A percentile compares a stretch with the other conserved stretches of the same genome.
Evolutionary conservation across 1,139 yeast genomes (phyloP).

Genomic region (Debaryomyces udenii): DNA sequence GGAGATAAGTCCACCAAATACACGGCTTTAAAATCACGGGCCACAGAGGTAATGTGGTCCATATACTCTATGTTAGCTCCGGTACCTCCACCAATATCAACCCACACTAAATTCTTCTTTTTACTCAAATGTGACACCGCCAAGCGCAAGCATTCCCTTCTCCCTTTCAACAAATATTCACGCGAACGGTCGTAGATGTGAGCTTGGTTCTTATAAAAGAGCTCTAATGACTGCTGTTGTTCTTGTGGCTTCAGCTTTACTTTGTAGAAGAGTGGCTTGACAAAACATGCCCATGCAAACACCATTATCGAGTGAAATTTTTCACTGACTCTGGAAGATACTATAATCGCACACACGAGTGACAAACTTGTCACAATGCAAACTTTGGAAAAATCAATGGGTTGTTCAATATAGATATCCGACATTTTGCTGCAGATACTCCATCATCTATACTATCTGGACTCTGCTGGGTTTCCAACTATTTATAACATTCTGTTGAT

Average conservation of each 20-base stretch:
- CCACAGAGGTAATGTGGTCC: slow-evolving; percentile 56
- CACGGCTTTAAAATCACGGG: slow-evolving; percentile 60
- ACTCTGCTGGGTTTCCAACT: neutral
- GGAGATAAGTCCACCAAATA: slow-evolving; percentile 78
- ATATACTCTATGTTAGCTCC: slow-evolving; percentile 80
- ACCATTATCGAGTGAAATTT: slow-evolving; percentile 34
- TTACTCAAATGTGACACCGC: slow-evolving; percentile 58
- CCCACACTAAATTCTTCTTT: slow-evolving; percentile 63
- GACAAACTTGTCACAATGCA: slow-evolving; percentile 20
- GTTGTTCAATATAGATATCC: slow-evolving; percentile 10
- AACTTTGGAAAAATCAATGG: slow-evolving; percentile 8
- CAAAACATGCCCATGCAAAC: slow-evolving; percentile 61
- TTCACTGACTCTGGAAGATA: slow-evolving; percentile 26
- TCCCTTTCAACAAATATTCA: slow-evolving; percentile 64
- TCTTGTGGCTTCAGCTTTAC: slow-evolving; percentile 40
- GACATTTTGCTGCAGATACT: slow-evolving; percentile 3
- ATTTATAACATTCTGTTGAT: slow-evolving; percentile 4
- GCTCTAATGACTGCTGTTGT: slow-evolving; percentile 71
- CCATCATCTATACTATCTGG: neutral
- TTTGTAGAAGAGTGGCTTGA: slow-evolving; percentile 63
- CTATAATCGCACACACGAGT: slow-evolving; percentile 19
- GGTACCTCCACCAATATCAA: slow-evolving; percentile 86
- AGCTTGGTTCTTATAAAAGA: slow-evolving; percentile 76
- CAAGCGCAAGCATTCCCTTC: slow-evolving; percentile 63
- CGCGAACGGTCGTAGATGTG: slow-evolving; percentile 74